Evolutionary conservation across 2,329 filamentous ascomycete genomes (phyloP).

Genomic region (Laburnicola sp.): DNA sequence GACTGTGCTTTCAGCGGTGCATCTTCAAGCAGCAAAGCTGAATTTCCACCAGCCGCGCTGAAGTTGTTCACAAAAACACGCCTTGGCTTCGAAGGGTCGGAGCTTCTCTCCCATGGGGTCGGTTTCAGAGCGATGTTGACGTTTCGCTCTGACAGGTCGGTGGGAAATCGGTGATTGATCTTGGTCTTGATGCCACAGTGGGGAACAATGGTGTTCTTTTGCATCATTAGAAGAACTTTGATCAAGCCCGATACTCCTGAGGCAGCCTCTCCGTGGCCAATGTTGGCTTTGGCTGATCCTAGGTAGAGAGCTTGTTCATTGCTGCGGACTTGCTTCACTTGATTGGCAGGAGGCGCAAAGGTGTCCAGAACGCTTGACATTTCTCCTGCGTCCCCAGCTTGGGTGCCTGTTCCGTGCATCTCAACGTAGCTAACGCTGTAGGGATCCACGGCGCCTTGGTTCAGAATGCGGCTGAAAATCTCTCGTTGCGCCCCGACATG

Average conservation of each 20-base stretch:
- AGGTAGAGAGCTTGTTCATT: slow-evolving; percentile 21
- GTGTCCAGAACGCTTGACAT: slow-evolving; percentile 16
- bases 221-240: slow-evolving; percentile 43
- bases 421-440: slow-evolving; percentile 6
- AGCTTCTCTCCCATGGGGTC: not conserved
- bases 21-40: slow-evolving; percentile 22
- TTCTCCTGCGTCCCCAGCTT: slow-evolving; percentile 30
- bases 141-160: slow-evolving; percentile 60
- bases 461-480: slow-evolving; percentile 20
- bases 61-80: slow-evolving; percentile 52
- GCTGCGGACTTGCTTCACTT: not conserved
- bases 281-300: slow-evolving; percentile 37
- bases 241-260: slow-evolving; percentile 35
- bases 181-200: slow-evolving; percentile 68
- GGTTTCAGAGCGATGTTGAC: slow-evolving; percentile 33
- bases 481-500: slow-evolving; percentile 22
- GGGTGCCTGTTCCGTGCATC: slow-evolving; percentile 33
- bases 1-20: slow-evolving; percentile 2
- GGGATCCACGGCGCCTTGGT: slow-evolving; percentile 42
- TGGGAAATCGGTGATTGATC: slow-evolving; percentile 64
- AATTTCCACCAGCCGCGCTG: slow-evolving; percentile 69
- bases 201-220: slow-evolving; percentile 52
- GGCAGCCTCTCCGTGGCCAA: slow-evolving; percentile 42
- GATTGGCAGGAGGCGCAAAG: slow-evolving; percentile 17
- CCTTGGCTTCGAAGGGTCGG: slow-evolving; percentile 28